These are phyloP conservation scores for Aristolochia californica DNA, from an alignment of 164 flowering plant species.

Conservation along the genomic window DNA sequence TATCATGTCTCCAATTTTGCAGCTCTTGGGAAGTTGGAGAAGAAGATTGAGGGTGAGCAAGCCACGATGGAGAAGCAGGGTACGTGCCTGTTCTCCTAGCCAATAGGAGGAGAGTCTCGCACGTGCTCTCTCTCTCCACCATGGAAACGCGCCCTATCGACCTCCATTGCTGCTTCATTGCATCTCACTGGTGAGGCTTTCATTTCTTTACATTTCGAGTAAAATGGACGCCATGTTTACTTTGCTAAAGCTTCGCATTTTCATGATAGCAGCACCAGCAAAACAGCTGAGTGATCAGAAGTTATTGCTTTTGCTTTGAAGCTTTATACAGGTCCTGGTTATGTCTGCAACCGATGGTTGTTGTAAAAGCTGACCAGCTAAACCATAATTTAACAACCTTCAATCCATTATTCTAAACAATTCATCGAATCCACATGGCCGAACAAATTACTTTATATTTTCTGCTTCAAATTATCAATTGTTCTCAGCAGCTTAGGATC, in stretches of 20 bases:
- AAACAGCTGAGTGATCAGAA: background rate
- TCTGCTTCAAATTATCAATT: slow-evolving; percentile 56
- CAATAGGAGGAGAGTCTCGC: slow-evolving; percentile 11
- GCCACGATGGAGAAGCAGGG: slow-evolving; percentile 15
- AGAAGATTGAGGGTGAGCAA: background rate
- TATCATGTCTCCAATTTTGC: background rate
- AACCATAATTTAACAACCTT: background rate
- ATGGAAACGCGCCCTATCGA: slow-evolving; percentile 20
- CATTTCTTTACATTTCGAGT: background rate
- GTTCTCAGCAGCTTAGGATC: slow-evolving; percentile 25
- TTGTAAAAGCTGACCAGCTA: background rate
- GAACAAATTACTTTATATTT: slow-evolving; percentile 65
- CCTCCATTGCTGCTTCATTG: too few relatives aligned
- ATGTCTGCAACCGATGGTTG: too few relatives aligned
- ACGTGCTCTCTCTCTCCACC: slow-evolving; percentile 46
- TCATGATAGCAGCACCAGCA: background rate
- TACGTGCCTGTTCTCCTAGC: slow-evolving; percentile 1
- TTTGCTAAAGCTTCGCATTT: background rate
- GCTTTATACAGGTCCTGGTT: background rate
- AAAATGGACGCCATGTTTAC: background rate
- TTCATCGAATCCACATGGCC: slow-evolving; percentile 58
- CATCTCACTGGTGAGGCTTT: background rate
- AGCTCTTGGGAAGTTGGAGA: too few relatives aligned
- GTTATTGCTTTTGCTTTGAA: background rate
- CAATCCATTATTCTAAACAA: background rate